Percentiles rank a stretch among this genome's conserved stretches.
These are phyloP conservation scores for Ophiostoma pallidulum DNA, from an alignment of 2,329 filamentous ascomycete species.

Conservation along the genomic window DNA sequence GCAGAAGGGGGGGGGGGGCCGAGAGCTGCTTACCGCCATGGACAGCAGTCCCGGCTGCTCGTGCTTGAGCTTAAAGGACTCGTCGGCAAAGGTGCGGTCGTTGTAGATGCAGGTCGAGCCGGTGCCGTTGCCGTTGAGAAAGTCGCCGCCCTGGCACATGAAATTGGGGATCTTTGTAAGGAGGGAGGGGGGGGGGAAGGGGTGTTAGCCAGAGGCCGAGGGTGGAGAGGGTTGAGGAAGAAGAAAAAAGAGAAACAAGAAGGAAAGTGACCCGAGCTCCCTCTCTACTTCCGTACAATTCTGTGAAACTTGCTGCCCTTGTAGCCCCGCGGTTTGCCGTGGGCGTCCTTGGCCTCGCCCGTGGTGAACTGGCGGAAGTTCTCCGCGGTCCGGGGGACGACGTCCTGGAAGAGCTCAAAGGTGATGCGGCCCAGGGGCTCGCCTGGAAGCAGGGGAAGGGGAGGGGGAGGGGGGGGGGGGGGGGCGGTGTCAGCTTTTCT, in stretches of 20 bases:
- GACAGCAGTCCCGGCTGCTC: constrained; percentile 71
- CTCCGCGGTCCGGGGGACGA: constrained; percentile 80
- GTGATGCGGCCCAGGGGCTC: constrained; percentile 80
- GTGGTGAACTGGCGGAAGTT: constrained; percentile 98
- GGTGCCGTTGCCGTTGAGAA: constrained; percentile 79
- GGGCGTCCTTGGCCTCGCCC: constrained; percentile 73
- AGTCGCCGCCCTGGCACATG: constrained; percentile 97
- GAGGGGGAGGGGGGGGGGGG: too few species aligned
- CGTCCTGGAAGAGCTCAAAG: constrained; percentile 81
- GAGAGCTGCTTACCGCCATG: constrained; percentile 64
- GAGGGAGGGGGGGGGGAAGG: background rate
- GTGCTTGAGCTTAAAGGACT: constrained; percentile 78
- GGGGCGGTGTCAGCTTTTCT: too few species aligned
- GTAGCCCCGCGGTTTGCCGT: constrained; percentile 79
- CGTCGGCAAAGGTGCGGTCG: constrained; percentile 73
- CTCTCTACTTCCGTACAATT: constrained; percentile 61
- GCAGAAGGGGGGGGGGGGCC: too few species aligned
- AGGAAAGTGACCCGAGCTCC: background rate
- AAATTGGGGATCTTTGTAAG: constrained; percentile 93
- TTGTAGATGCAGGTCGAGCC: constrained; percentile 77
- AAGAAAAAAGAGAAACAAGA: background rate
- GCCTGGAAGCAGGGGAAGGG: constrained; percentile 38
- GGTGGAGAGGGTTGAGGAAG: background rate
- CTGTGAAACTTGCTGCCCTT: constrained; percentile 92
- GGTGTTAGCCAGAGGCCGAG: background rate